A percentile compares a stretch with the other conserved stretches of the same genome.
Conservation (phyloP, 169 alveolate genomes). For the Babesia gibsoni region DNA sequence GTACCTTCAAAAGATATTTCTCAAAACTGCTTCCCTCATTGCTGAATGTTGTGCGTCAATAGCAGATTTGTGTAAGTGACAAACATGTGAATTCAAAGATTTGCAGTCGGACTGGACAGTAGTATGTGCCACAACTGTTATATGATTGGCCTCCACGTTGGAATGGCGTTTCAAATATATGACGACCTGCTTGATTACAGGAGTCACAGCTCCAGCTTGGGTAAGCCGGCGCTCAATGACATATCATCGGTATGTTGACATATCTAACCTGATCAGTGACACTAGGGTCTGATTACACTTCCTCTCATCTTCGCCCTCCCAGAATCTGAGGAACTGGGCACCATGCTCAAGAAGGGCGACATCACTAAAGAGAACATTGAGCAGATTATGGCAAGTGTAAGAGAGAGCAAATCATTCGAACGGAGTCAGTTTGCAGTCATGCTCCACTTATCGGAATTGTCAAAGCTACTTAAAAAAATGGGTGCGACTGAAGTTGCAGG, state of each 20-base stretch:
- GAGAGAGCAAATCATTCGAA: constrained; percentile 2
- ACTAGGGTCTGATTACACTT: constrained; percentile 30
- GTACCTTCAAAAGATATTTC: constrained; percentile 66
- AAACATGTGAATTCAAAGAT: not conserved
- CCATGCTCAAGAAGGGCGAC: constrained; percentile 3
- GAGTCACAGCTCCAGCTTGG: constrained; percentile 52
- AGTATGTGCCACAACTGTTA: constrained; percentile 51
- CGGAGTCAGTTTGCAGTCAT: constrained; percentile 28
- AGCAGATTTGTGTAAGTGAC: constrained; percentile 28
- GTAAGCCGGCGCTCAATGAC: constrained; percentile 83
- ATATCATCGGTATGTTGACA: constrained; percentile 43
- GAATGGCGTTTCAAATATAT: constrained; percentile 85
- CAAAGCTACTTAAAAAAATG: not conserved
- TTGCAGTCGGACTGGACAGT: constrained; percentile 38
- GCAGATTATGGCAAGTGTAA: not conserved
- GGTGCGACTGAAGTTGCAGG: not conserved
- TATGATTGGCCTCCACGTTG: constrained; percentile 82
- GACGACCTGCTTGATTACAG: constrained; percentile 83
- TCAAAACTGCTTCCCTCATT: constrained; percentile 74
- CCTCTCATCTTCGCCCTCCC: constrained; percentile 30
- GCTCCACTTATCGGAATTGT: constrained; percentile 26
- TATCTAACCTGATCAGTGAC: not conserved
- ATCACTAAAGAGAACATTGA: constrained; percentile 4
- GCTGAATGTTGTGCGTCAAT: constrained; percentile 59
- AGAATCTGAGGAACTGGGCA: constrained; percentile 9